Evolutionary conservation across 768 basidiomycete genomes (phyloP).

Genomic region (Boletus barrowsii): DNA sequence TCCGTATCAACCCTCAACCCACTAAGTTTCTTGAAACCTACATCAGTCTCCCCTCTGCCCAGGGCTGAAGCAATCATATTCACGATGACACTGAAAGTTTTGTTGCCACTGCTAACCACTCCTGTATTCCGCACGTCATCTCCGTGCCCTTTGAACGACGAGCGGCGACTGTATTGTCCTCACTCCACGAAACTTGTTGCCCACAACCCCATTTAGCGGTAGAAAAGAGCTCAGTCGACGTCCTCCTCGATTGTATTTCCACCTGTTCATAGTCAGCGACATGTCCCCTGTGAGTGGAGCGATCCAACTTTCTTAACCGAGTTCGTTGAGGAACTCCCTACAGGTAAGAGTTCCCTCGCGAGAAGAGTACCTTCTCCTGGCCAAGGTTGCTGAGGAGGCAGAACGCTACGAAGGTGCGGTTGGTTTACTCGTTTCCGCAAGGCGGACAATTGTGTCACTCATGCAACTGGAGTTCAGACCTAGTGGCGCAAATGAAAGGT

Average conservation of each 20-base stretch:
- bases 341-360: slow-evolving; percentile 33
- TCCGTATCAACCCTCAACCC: slow-evolving; percentile 28
- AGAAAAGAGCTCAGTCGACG: slow-evolving; percentile 25
- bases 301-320: neutral
- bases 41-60: slow-evolving; percentile 28
- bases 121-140: slow-evolving; percentile 6
- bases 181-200: slow-evolving; percentile 22
- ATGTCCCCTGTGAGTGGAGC: slow-evolving; percentile 31
- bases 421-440: neutral
- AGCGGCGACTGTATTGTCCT: slow-evolving; percentile 7
- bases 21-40: slow-evolving; percentile 11
- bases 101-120: slow-evolving; percentile 1
- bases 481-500: slow-evolving; percentile 74
- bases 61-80: slow-evolving; percentile 18
- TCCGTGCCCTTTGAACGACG: slow-evolving; percentile 14
- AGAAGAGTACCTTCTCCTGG: slow-evolving; percentile 54
- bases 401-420: slow-evolving; percentile 80
- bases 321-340: slow-evolving; percentile 1
- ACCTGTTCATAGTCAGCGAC: slow-evolving; percentile 5
- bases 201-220: slow-evolving; percentile 29
- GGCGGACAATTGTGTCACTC: slow-evolving; percentile 1
- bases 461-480: slow-evolving; percentile 47
- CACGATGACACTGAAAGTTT: slow-evolving; percentile 3
- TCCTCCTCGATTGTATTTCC: slow-evolving; percentile 4
- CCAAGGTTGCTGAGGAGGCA: slow-evolving; percentile 83